Evolutionary conservation across 768 basidiomycete genomes (phyloP), one percentile per base, ranked within the genome.

Genomic region (Naganishia kalamii): DNA sequence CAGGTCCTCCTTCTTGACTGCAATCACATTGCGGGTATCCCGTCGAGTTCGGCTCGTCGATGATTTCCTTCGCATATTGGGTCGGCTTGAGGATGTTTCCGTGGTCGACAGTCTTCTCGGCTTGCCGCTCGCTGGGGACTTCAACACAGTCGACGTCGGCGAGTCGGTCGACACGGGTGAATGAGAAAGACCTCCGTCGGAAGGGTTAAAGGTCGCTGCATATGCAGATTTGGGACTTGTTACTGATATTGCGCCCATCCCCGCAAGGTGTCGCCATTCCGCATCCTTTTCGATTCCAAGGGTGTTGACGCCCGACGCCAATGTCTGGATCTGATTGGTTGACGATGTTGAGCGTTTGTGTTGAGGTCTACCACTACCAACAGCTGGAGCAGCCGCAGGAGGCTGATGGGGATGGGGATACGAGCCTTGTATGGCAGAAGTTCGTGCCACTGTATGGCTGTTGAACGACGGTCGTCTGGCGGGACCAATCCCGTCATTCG

Each of bases 31-130:
- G 21, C 54, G 12, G 13, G 54, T 40, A 23, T 35, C 54, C 30
- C 54, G 54, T 57, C 54, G 54, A 41, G n/a, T 57, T 21, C 54
- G 54, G 54, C 54, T 57, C 15, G 54, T 57, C 21, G 54, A 57
- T 17, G 54, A 57, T 17, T 57, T 57, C 40, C 54, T 41, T 6
- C 54, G 35, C 6, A 2, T 57, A 27, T 15, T 57, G 21, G 54
- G 23, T 3, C 54, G 54, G 19, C 21, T 25, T 0, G 21, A 19
- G 8, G 54, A 23, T 12, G 37, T 33, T 37, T 57, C 54, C 3
- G 35, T 57, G 13, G 21, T 57, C 4, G 54, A 57, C 13, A 57
- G 54, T 21, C 21, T 57, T 25, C 54, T 33, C 4, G 54, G 8
- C 23, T 57, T 57, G n/a, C 15, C 54, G 10, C 37, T 57, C 19